Evolutionary conservation across 495 filamentous ascomycete species (phyloP).

Genomic region (Annulohypoxylon moriforme): DNA sequence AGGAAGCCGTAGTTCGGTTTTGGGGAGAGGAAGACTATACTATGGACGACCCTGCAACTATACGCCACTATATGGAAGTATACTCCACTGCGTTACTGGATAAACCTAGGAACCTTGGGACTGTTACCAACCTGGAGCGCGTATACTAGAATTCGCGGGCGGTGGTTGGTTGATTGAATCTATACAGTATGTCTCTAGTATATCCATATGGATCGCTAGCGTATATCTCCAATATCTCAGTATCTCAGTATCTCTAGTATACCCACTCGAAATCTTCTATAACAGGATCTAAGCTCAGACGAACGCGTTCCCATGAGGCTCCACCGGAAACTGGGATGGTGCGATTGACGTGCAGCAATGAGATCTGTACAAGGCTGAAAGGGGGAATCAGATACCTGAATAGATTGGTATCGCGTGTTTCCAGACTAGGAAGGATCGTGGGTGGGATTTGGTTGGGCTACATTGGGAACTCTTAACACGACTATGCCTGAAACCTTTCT

Average conservation of each 20-base stretch:
- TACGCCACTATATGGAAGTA: neutral
- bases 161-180: slow-evolving; percentile 21
- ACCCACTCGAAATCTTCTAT: slow-evolving; percentile 26
- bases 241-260: slow-evolving; percentile 14
- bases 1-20: slow-evolving; percentile 9
- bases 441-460: slow-evolving; percentile 44
- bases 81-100: slow-evolving; percentile 28
- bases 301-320: slow-evolving; percentile 41
- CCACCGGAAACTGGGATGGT: slow-evolving; percentile 38
- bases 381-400: slow-evolving; percentile 44
- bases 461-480: slow-evolving; percentile 37
- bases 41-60: neutral
- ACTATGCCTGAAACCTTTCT: slow-evolving; percentile 36
- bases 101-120: slow-evolving; percentile 17
- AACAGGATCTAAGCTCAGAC: slow-evolving; percentile 35
- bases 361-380: slow-evolving; percentile 53
- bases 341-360: slow-evolving; percentile 48
- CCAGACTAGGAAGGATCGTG: slow-evolving; percentile 35
- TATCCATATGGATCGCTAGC: no score
- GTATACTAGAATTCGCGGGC: slow-evolving; percentile 9
- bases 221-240: neutral
- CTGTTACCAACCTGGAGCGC: slow-evolving; percentile 17
- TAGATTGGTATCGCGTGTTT: slow-evolving; percentile 41
- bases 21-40: slow-evolving; percentile 17
- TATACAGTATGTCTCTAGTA: neutral